Conservation (phyloP, 2,329 filamentous ascomycete genomes). For the Cladosporium sp. region DNA sequence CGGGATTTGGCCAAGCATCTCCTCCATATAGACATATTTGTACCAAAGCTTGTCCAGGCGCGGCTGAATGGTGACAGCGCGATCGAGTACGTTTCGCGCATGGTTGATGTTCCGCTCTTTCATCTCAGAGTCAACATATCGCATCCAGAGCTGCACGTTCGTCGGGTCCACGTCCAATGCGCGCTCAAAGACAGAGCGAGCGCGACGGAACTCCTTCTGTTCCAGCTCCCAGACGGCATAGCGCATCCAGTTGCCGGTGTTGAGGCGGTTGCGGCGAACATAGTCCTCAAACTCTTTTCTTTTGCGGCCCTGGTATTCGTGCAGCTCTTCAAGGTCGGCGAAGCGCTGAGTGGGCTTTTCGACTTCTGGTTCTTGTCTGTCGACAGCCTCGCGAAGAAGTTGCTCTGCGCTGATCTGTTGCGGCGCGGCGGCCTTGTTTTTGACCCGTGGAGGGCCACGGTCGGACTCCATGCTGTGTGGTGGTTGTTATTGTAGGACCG, state of each 20-base stretch:
- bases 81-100: conserved; percentile 87
- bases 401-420: conserved; percentile 90
- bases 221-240: conserved; percentile 97
- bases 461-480: conserved; percentile 72
- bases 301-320: conserved; percentile 95
- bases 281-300: conserved; percentile 97
- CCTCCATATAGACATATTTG: conserved; percentile 98
- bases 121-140: conserved; percentile 96
- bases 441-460: conserved; percentile 90
- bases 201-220: conserved; percentile 92
- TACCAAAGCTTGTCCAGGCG: conserved; percentile 97
- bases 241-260: conserved; percentile 98
- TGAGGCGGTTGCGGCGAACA: conserved; percentile 88
- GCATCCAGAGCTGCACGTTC: conserved; percentile 80
- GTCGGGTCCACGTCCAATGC: conserved; percentile 89
- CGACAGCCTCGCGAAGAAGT: conserved; percentile 92
- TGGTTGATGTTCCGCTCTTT: conserved; percentile 94
- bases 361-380: conserved; percentile 83
- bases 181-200: conserved; percentile 88
- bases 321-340: conserved; percentile 92
- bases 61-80: conserved; percentile 87
- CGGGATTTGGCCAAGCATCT: conserved; percentile 90
- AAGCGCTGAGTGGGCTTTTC: conserved; percentile 93
- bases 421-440: conserved; percentile 92
- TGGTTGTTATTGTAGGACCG: background rate